Evolutionary conservation across 2,329 filamentous ascomycete species (phyloP), one percentile per base, ranked within the genome.

Genomic region (Fusarium nelsonii): DNA sequence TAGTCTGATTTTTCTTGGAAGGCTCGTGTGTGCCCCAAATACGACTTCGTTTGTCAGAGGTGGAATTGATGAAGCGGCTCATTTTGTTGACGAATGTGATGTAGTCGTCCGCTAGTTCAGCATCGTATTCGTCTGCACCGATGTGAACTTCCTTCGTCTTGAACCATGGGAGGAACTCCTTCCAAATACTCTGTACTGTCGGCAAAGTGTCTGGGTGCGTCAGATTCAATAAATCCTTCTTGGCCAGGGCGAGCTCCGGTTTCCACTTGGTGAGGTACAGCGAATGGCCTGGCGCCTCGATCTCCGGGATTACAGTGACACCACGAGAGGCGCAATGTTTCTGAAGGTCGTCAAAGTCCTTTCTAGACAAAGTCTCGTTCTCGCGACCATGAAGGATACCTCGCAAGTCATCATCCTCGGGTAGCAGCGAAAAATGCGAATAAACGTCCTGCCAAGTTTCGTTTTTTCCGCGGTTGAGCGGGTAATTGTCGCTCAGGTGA

Each of bases 181-280:
- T 1, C 63, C 63, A 65, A 2, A 65, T 65, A 1, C 23, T 65
- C 9, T 65, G 61, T 0, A 65, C 63, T 1, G 48, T 65, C 4
- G 54, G 63, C 1, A 65, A 11, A 0, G 63, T 65, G 2, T 60
- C 43, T 0, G 61, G 54, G 2, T 65, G 61, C 0, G 61, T 65
- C 14, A 65, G 14, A 28, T 65, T 65, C 0, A 65, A 1, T 1
- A 65, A 32, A 1, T 65, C 63, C 4, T 55, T 65, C 9, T 65
- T 65, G 3, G 63, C 10, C 0, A 65, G 10, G 1, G 61, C 48
- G 8, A 65, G 61, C 4, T 65, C 61, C 0, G 63, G 63, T 4
- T 65, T 65, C 63, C 63, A 65, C 1, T 65, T 65, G 3, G 63
- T 65, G 28, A 65, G 63, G 9, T 65, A 65, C 1, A 65, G 4